Base-by-base conservation (phyloP, 768 basidiomycete species). In the Kockovaella imperatae region DNA sequence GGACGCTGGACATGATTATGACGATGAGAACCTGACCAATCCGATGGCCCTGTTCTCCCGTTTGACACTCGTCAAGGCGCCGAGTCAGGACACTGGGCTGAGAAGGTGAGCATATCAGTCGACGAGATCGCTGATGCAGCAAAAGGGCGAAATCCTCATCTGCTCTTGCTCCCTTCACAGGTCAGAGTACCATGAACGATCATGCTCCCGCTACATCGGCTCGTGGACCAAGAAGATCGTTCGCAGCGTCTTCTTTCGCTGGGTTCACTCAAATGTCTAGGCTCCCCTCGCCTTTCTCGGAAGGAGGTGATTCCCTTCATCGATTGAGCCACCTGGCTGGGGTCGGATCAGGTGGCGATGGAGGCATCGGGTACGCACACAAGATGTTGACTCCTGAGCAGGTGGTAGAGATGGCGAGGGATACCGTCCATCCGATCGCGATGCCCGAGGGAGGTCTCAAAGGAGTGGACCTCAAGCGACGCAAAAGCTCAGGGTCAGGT, bases 41-140 rank as follows among this genome's bases (percentile, higher is more conserved):
- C 47, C 49, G 1, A 6, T 40, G 2, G 42, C 28, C 1, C 31
- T 59, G 18, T 64, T 68, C 45, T 65, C 62, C 25, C 52, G 60
- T 17, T 48, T 71, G 54, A 64, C 59, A 15, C 36, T 71, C 47
- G 67, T 68, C 45, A 67, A 59, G 44, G 69, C 69, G 18, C 67
- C 67, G 1, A 44, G 45, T 8, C 55, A 59, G 34, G 49, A 8
- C 38, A 21, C 23, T 20, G 20, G 31, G 5, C 20, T 45, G 26
- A 24, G 47, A 24, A 10, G 39, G 32, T 17, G 41, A 29, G 51
- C 20, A 20, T 18, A 13, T 8, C 6, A 4, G 15, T 36, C 29
- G 23, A 34, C 31, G 32, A 64, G 53, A 4, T n/a, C 54, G 68
- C 15, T 60, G 13, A 42, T 25, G 13, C 23, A 6, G 23, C 24